phyloP scores from a whole-genome alignment of 352 stramenopile genomes.

The Phytopythium mirpurense region DNA sequence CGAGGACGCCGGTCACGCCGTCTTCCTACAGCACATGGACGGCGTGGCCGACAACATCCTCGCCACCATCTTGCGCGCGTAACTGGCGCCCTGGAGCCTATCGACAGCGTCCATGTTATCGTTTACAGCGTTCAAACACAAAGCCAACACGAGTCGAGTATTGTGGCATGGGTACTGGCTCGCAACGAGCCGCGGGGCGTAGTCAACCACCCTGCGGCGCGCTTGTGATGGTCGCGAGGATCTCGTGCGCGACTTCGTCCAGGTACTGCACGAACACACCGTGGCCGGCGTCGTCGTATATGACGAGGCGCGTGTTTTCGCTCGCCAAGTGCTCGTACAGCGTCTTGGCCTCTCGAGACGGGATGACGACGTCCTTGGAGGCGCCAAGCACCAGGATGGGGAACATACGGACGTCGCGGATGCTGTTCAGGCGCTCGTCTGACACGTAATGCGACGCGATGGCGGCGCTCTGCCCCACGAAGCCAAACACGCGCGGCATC shows the following conservation, averaged over 20 bases:
- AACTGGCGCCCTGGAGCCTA: no score
- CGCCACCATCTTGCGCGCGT: constrained; percentile 2
- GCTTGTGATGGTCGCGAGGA: constrained; percentile 19
- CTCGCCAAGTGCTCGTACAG: constrained; percentile 21
- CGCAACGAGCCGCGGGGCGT: no score
- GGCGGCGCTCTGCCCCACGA: constrained; percentile 27
- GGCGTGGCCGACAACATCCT: constrained; percentile 29
- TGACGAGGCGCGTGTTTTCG: constrained; percentile 25
- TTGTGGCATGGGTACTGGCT: no score
- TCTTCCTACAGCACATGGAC: constrained; percentile 38
- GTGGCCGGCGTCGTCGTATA: constrained; percentile 35
- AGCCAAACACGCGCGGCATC: constrained; percentile 17
- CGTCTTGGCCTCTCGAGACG: constrained; percentile 17
- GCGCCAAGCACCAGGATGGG: constrained; percentile 29
- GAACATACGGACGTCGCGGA: constrained; percentile 23
- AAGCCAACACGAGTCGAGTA: no score
- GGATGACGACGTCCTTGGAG: constrained; percentile 26
- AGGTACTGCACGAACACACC: constrained; percentile 38
- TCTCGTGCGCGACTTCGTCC: constrained; percentile 28
- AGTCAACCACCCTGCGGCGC: not conserved
- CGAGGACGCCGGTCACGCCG: constrained; percentile 32
- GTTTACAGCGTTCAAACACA: no score
- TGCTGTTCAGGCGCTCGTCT: constrained; percentile 27
- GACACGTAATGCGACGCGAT: constrained; percentile 34
- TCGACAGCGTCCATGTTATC: no score